phyloP scores from a whole-genome alignment of 2,329 filamentous ascomycete species.

The Aspergillus fischeri region DNA sequence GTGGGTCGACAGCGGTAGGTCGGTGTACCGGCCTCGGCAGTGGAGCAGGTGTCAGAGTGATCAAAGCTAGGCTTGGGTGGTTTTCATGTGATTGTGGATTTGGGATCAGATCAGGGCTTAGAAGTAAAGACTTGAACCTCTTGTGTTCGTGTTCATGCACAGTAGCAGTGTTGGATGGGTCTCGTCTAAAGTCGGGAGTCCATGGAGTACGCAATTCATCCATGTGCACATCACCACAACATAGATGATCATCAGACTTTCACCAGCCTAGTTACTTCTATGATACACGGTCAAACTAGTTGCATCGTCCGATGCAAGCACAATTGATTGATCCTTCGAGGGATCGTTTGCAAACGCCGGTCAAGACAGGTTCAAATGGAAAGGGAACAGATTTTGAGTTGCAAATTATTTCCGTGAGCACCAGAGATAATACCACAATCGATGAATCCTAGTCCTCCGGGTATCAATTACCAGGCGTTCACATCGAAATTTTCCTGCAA shows the following conservation, averaged over 20 bases:
- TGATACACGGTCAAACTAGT: neutral
- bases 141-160: neutral
- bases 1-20: neutral
- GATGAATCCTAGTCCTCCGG: neutral
- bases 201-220: neutral
- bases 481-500: constrained; percentile 88
- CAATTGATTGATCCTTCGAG: neutral
- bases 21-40: neutral
- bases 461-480: constrained; percentile 67
- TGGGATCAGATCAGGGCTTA: neutral
- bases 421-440: neutral
- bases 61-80: neutral
- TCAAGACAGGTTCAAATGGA: neutral
- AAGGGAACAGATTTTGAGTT: neutral
- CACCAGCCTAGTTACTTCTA: neutral
- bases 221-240: neutral
- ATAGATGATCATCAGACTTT: neutral
- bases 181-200: neutral
- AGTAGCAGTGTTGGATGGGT: neutral
- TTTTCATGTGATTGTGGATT: neutral
- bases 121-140: neutral
- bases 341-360: neutral
- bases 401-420: neutral
- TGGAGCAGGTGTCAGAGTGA: neutral
- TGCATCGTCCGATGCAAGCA: neutral